Base-by-base conservation (phyloP, 495 filamentous ascomycete species). In the Podospora didyma region DNA sequence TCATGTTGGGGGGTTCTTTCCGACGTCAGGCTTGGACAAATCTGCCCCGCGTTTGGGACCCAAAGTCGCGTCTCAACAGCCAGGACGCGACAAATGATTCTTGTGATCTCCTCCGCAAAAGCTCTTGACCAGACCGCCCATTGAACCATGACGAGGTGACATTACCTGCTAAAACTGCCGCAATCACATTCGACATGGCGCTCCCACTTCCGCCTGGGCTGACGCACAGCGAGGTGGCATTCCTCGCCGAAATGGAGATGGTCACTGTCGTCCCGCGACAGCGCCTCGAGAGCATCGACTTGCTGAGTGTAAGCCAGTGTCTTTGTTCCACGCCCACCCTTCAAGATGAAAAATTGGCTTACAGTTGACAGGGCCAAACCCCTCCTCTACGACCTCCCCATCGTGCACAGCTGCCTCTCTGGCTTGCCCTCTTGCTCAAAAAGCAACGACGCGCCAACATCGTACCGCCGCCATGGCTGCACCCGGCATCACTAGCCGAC, bases 381-480 rank as follows among this genome's bases (percentile, higher is more conserved):
- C 83, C 86, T 31, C 70, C 82, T 44, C 83, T 98, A 47, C 80
- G 80, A 26, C 94, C 94, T 9, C 92, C 94, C 0, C 86, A 91
- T 60, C 86, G 92, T 62, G 81, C 87, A 55, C 72, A 86, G 26
- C 70, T 97, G 44, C 94, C 94, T 14, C 85, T 97, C 66, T 97
- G 95, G 95, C 88, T 97, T 47, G 94, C 95, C n/a, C 83, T 97
- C 49, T 86, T 97, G 53, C 86, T 98, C 51, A 97, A 98, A 73
- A 89, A 91, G 58, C 95, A 98, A 76, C 84, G 87, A 34, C 86
- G 93, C 65, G 93, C 92, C 68, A 96, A 96, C 74, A 97, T 97
- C 69, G 74, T 92, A 41, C 89, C 94, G 0, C 94, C 94, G 0
- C 71, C 88, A 49, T 98, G 94, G 94, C 83, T 98, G 11, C 81